Base-by-base conservation (phyloP, 2,329 filamentous ascomycete genomes). In the Colletotrichum sp. region DNA sequence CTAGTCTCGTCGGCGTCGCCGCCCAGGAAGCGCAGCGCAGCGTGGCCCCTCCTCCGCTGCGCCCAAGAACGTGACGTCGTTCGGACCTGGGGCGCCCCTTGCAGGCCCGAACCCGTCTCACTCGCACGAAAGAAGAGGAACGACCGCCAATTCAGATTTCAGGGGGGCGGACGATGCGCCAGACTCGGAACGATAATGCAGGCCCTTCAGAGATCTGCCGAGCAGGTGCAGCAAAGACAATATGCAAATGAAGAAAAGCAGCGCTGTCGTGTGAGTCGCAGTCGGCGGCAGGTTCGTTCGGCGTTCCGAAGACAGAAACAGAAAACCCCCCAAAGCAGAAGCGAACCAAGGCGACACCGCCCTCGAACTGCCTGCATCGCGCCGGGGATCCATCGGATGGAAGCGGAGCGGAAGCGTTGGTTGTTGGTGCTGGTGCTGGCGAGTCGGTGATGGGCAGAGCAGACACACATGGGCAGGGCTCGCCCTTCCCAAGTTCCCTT, bases 1-100 rank as follows among this genome's bases (percentile, higher is more conserved):
- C 30, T 71, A 25, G 48, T 36, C 15, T 28, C 48, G 61, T 75
- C 68, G 71, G 67, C 27, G 72, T 71, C 61, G 72, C 61, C 68
- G 68, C 34, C 61, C 52, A 28, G 27, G 30, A 22, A 30, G 25
- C 56, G 28, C 28, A 58, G 13, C 55, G 55, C 25, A 39, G n/a
- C 27, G 25, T 28, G 52, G 34, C 36, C 61, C 61, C 48, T 61
- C 61, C 68, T 48, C 43, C 43, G 43, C 43, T 48, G 43, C 43
- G 43, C n/a, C 43, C n/a, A 22, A 36, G 71, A 27, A 32, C 55
- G 68, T 62, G 67, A 66, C 61, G 68, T 75, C 68, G 68, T 56
- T 39, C 48, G 16, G 52, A 27, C 22, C 65, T 48, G 22, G 13
- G n/a, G 55, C 13, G 7, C 65, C 65, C 65, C 65, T 56, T 43